These are phyloP conservation scores for Cenchrus purpureus DNA, from an alignment of 176 grass and related monocot genomes.

Conservation along the genomic window DNA sequence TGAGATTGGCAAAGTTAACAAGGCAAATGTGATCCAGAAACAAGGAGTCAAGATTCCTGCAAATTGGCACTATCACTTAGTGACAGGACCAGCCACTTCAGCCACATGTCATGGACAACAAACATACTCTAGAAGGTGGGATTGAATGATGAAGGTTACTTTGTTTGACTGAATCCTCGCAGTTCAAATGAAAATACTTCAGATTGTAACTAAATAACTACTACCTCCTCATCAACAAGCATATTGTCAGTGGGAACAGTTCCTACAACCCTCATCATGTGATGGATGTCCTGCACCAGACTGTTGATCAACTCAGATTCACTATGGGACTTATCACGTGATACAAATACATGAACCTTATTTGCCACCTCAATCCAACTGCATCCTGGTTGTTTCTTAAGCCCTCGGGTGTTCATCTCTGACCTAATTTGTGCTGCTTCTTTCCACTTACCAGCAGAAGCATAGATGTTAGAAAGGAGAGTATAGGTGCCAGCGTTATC, in stretches of 20 bases:
- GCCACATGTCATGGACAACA: not conserved
- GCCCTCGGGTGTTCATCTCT: constrained; percentile 74
- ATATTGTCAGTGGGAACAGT: constrained; percentile 33
- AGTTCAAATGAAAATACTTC: not conserved
- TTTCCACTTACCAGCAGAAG: constrained; percentile 87
- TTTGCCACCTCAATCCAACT: constrained; percentile 87
- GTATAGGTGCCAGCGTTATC: constrained; percentile 76
- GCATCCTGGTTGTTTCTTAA: constrained; percentile 91
- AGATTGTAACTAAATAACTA: constrained; percentile 33
- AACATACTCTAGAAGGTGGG: constrained; percentile 10
- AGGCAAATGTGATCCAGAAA: constrained; percentile 19
- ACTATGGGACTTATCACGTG: constrained; percentile 71
- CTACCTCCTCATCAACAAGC: constrained; percentile 26
- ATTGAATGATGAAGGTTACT: constrained; percentile 12
- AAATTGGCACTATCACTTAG: not conserved
- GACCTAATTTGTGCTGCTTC: constrained; percentile 73
- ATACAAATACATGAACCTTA: constrained; percentile 81
- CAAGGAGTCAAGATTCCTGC: not conserved
- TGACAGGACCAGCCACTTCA: not conserved
- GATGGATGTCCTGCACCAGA: constrained; percentile 68
- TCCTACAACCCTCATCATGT: constrained; percentile 58
- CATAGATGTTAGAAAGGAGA: constrained; percentile 80
- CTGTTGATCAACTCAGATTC: constrained; percentile 50
- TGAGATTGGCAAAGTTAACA: not conserved
- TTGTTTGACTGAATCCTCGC: constrained; percentile 14